Evolutionary conservation across 805 yeast genomes (phyloP).

Genomic region (Wickerhamomyces rabaulensis): DNA sequence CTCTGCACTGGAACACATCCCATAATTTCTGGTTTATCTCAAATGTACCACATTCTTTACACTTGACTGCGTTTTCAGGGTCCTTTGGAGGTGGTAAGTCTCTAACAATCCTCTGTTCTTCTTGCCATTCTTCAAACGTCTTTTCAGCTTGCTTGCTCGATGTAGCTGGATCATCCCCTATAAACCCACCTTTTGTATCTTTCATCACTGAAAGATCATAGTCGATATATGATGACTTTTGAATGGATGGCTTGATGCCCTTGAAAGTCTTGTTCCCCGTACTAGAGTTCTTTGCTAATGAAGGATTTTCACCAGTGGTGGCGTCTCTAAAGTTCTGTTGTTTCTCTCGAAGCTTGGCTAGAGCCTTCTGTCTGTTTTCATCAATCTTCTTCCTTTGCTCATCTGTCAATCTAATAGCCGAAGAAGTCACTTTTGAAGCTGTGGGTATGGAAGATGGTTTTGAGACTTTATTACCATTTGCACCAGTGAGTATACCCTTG

Average conservation of each 20-base stretch:
- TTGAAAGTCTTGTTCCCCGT: background rate
- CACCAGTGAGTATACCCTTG: constrained; percentile 29
- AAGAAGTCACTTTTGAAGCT: constrained; percentile 8
- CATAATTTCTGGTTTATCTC: constrained; percentile 74
- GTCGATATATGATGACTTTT: constrained; percentile 66
- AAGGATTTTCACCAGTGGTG: constrained; percentile 18
- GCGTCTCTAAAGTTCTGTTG: constrained; percentile 36
- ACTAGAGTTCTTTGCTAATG: constrained; percentile 6
- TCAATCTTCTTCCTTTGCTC: constrained; percentile 48
- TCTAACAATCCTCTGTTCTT: constrained; percentile 37
- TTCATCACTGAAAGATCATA: constrained; percentile 89
- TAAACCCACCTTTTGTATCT: constrained; percentile 77
- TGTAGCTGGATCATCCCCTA: constrained; percentile 31
- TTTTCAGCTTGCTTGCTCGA: constrained; percentile 35
- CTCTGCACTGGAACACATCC: constrained; percentile 66
- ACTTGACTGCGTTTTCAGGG: constrained; percentile 68
- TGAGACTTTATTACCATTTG: constrained; percentile 10
- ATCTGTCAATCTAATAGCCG: constrained; percentile 31
- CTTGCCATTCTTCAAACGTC: constrained; percentile 44
- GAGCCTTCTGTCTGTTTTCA: constrained; percentile 48
- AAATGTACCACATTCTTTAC: constrained; percentile 75
- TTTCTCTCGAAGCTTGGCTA: constrained; percentile 35
- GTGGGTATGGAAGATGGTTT: constrained; percentile 11
- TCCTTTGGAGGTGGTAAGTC: constrained; percentile 73
- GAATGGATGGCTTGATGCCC: constrained; percentile 38